These are phyloP conservation scores for Amanita inopinata DNA, from an alignment of 768 basidiomycete species.

Conservation along the genomic window DNA sequence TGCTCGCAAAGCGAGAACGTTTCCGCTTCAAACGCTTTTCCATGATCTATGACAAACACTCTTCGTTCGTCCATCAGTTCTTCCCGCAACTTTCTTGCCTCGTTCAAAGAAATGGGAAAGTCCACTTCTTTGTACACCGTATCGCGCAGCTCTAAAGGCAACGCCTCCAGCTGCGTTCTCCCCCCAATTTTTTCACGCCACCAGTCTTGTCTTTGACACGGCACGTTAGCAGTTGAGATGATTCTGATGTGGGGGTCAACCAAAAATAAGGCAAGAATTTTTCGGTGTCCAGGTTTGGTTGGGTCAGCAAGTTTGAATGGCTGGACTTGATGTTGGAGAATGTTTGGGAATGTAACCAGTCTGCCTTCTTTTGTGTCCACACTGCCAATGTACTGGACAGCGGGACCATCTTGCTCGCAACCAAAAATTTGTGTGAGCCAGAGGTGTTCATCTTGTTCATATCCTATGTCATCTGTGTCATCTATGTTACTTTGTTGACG, in stretches of 20 bases:
- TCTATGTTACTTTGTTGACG: constrained; percentile 11
- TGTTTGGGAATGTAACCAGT: constrained; percentile 26
- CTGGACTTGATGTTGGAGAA: constrained; percentile 26
- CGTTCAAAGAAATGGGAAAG: too few relatives aligned
- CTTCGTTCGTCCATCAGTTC: too few relatives aligned
- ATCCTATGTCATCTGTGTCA: neutral
- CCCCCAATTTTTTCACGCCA: constrained; percentile 5
- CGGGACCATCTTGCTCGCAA: neutral
- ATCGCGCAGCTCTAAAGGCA: constrained; percentile 3
- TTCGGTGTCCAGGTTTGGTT: constrained; percentile 26
- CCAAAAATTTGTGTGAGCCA: neutral
- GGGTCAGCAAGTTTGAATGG: constrained; percentile 24
- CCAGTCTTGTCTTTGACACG: constrained; percentile 24
- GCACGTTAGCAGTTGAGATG: constrained; percentile 21
- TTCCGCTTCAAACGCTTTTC: too few relatives aligned
- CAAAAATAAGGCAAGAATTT: constrained; percentile 28
- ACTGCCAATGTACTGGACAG: constrained; percentile 18
- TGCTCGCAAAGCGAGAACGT: too few relatives aligned
- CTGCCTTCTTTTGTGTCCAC: constrained; percentile 19
- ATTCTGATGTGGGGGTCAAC: constrained; percentile 23
- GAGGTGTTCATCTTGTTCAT: neutral
- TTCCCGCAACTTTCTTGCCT: too few relatives aligned
- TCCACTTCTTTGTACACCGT: neutral
- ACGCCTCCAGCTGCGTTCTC: neutral
- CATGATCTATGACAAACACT: too few relatives aligned